These are phyloP conservation scores for Picea engelmannii DNA, from an alignment of 83 land plant genomes.

Conservation along the genomic window DNA sequence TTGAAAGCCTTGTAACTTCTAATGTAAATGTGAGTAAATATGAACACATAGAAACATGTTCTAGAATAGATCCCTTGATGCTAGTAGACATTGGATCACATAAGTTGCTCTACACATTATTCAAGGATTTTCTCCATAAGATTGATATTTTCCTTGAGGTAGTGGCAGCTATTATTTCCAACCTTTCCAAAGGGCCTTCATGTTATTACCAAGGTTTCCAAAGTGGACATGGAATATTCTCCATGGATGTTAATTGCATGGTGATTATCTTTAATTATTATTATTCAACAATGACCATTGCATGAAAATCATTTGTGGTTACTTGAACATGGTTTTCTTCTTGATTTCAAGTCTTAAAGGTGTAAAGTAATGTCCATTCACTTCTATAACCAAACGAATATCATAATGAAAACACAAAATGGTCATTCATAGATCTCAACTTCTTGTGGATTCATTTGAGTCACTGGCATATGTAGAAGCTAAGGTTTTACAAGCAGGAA, in stretches of 20 bases:
- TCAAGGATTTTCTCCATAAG: conserved; percentile 40
- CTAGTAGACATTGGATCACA: conserved; percentile 25
- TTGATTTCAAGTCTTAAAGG: conserved; percentile 73
- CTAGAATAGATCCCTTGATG: not conserved
- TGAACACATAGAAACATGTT: conserved; percentile 18
- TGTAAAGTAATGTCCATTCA: conserved; percentile 74
- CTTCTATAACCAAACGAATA: conserved; percentile 78
- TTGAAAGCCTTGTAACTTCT: conserved; percentile 18
- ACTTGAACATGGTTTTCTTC: conserved; percentile 58
- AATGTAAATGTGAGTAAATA: not conserved
- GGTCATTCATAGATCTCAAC: conserved; percentile 72
- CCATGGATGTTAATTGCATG: conserved; percentile 36
- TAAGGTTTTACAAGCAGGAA: conserved; percentile 57
- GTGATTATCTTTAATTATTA: conserved; percentile 32
- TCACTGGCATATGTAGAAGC: conserved; percentile 57
- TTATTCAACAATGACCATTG: conserved; percentile 55
- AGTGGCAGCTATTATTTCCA: conserved; percentile 29
- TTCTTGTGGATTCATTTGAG: conserved; percentile 79
- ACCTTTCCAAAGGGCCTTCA: conserved; percentile 65
- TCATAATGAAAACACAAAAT: conserved; percentile 83
- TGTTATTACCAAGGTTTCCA: conserved; percentile 53
- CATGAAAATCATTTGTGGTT: conserved; percentile 74
- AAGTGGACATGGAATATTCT: conserved; percentile 42
- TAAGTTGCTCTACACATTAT: conserved; percentile 30
- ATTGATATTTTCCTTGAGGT: conserved; percentile 45